Evolutionary conservation across 1,139 yeast genomes (phyloP).

Genomic region (Spathaspora sp.): DNA sequence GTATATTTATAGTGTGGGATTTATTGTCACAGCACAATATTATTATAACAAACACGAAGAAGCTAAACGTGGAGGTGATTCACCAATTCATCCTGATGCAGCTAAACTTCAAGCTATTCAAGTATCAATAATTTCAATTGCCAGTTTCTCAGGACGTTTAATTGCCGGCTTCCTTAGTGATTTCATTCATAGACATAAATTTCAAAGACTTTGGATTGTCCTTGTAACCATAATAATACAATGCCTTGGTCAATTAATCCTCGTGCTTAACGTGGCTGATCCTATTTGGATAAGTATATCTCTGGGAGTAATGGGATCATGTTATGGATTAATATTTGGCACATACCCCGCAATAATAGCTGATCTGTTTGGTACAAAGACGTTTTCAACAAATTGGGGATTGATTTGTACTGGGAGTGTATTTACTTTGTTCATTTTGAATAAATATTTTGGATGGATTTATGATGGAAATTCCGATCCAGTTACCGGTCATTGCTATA

Average conservation of each 20-base stretch:
- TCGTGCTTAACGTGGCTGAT: constrained; percentile 27
- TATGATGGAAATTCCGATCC: constrained; percentile 37
- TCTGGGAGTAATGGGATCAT: constrained; percentile 36
- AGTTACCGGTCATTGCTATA: constrained; percentile 33
- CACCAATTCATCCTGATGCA: constrained; percentile 15
- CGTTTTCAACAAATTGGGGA: constrained; percentile 49
- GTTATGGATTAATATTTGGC: constrained; percentile 44
- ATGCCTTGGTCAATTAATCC: constrained; percentile 31
- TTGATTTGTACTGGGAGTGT: constrained; percentile 45
- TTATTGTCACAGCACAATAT: constrained; percentile 42
- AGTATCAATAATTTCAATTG: constrained; percentile 42
- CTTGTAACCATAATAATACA: constrained; percentile 27
- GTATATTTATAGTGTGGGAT: constrained; percentile 47
- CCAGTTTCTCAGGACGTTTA: constrained; percentile 42
- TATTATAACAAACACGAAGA: constrained; percentile 15
- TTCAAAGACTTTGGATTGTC: constrained; percentile 44
- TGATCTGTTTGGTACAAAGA: constrained; percentile 41
- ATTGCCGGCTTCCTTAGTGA: constrained; percentile 41
- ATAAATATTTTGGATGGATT: constrained; percentile 40
- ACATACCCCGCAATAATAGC: constrained; percentile 50
- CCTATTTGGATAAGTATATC: constrained; percentile 28
- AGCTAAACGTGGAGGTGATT: background rate
- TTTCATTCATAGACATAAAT: constrained; percentile 25
- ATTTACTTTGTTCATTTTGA: constrained; percentile 32
- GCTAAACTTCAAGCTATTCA: constrained; percentile 46